These are phyloP conservation scores for Fusarium redolens DNA, from an alignment of 2,329 filamentous ascomycete genomes.

Conservation along the genomic window DNA sequence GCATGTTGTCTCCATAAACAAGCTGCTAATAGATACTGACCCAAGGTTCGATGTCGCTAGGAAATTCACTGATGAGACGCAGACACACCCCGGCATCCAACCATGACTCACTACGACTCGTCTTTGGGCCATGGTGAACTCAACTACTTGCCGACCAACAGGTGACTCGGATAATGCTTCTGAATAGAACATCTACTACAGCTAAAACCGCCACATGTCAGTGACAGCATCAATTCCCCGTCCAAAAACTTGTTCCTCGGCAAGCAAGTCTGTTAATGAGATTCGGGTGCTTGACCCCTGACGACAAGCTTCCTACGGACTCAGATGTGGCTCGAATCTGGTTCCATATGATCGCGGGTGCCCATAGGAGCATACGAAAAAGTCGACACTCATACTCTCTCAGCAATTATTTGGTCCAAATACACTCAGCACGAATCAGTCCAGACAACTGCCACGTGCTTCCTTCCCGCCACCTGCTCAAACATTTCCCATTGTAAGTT, in stretches of 20 bases:
- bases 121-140: background rate
- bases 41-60: background rate
- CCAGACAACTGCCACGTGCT: background rate
- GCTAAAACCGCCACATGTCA: too few relatives aligned
- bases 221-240: background rate
- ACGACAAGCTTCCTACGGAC: background rate
- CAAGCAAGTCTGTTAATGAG: background rate
- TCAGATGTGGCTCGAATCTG: background rate
- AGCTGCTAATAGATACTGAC: background rate
- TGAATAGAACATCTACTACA: background rate
- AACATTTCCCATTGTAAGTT: accelerated
- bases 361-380: background rate
- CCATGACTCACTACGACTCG: background rate
- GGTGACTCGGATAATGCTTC: background rate
- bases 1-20: accelerated
- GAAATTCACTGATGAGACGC: accelerated
- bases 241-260: too few relatives aligned
- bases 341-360: accelerated
- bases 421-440: background rate
- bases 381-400: background rate
- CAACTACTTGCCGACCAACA: background rate
- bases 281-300: background rate
- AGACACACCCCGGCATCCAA: background rate
- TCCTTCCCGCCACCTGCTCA: background rate
- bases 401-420: background rate